Base-by-base conservation (phyloP, 176 grass and related monocot species). In the Pontederia paniculata region DNA sequence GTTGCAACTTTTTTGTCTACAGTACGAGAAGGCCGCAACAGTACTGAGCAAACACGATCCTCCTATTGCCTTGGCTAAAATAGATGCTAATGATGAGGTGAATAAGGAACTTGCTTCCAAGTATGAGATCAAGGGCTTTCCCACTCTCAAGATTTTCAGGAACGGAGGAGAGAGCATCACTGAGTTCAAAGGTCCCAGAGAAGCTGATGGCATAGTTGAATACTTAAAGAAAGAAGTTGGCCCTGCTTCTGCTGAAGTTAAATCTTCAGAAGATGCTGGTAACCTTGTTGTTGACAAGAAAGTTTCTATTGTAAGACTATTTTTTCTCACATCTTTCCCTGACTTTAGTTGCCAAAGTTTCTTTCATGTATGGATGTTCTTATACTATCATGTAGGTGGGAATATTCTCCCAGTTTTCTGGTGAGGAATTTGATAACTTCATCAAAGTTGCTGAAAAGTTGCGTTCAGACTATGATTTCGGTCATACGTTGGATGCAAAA, bases 141-240 rank as follows among this genome's bases (percentile, higher is more conserved):
- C 93, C 3, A 98, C 93, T 48, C 68, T 98, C 7, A 98, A 98
- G 78, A 98, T 98, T 52, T 73, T 98, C 58, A 88, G 82, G 78
- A 91, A 84, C 58, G 47, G 81, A 23, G 93, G 93, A 4, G 75
- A 78, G 49, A 79, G 45, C 69, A 69, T 88, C 17, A 80, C 84
- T 74, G 93, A 98, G 1, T 98, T 91, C 75, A 98, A 98, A 74
- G 93, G 93, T 23, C 86, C 86, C 0, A 72, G 93, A 64, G 83
- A 98, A 54, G 69, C 93, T 54, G 93, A 98, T 21, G 93, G 86
- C 11, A 98, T 98, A 48, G 74, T 91, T 48, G 80, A 88, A 0
- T 91, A 98, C 76, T 48, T 98, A 49, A 91, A 91, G 86, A 98
- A 90, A 73, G 86, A 91, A 77, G 86, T 79, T 67, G 93, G 86